Base-by-base conservation (phyloP, 352 stramenopile genomes). In the Blastocystis sp. region DNA sequence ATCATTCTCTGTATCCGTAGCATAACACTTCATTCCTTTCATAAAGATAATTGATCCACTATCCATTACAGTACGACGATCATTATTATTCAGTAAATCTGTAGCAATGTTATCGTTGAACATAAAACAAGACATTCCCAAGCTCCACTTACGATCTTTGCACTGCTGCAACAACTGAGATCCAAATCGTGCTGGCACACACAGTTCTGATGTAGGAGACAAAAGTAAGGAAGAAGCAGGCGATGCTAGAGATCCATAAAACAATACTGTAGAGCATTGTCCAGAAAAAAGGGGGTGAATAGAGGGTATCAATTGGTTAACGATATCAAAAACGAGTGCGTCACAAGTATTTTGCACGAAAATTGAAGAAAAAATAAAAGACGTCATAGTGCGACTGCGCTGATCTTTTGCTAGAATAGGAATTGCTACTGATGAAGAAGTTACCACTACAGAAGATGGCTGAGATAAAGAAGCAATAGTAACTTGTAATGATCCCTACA, bases 41-140 rank as follows among this genome's bases (percentile, higher is more conserved):
- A 56, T 61, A 43, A 84, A 84, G 50, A 84, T 29, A n/a, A 84
- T 84, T 8, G 73, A 53, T 18, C 73, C 73, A 43, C 73, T 84
- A 26, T 84, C 73, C 15, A 84, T 84, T 13, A 84, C 55, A 11
- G 53, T 9, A 26, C 53, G 45, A 6, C 41, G 29, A 5, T 59
- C 29, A 7, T 50, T 23, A 23, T 29, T 29, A 15, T 20, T 66
- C 15, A 84, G 26, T 5, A 84, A 8, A 64, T 84, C 73, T 39
- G 45, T 66, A n/a, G 62, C 53, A 11, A 34, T 37, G 45, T 50
- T 61, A 18, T 84, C 50, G 3, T 68, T 59, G 50, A 59, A n/a
- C 50, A 59, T 59, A 59, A 59, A 59, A n/a, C 50, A 59, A 13
- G 50, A 59, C 50, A 59, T 59, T n/a, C 50, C 50, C 50, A 59